Evolutionary conservation across 2,329 filamentous ascomycete genomes (phyloP), one percentile per base, ranked within the genome.

Genomic region (Myriosclerotinia duriaeana): DNA sequence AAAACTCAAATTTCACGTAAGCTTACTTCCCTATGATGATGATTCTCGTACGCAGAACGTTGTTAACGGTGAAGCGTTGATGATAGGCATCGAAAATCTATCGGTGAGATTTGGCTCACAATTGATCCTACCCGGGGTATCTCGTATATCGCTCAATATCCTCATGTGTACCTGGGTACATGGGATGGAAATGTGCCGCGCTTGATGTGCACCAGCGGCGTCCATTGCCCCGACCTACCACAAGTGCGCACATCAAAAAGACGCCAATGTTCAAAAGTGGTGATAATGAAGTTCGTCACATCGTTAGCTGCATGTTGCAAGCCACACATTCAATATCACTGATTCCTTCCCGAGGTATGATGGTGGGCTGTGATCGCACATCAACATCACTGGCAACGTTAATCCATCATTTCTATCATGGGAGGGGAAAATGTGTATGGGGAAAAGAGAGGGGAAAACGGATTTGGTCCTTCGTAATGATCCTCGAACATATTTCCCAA

Each of bases 221-320:
- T 50, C 17, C 58, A 50, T 60, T 30, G 20, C 30, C 34, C 58
- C 20, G 44, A 50, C 34, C 15, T 38, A 14, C 20, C 58, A 60
- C 20, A 50, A 26, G n/a, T 26, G 34, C n/a, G 8, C 26, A 36
- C 44, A 20, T 22, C 56, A 26, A 60, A 44, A 60, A 26, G 56
- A 38, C 44, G 58, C n/a, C 58, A 48, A 36, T 38, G 14, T 50
- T 50, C 44, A 36, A 38, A 40, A 26, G 44, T 61, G n/a, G 44
- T 50, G 58, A 26, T 34, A 61, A 36, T 61, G 58, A 52, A n/a
- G n/a, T 50, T 20, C 15, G 44, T 61, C 58, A 61, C 44, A 52
- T 50, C n/a, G n/a, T 61, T 61, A 61, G 42, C 58, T 61, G 44
- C 58, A 61, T 36, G 14, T 48, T 52, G 44, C 34, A 50, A 40